Conservation (phyloP, 2,329 filamentous ascomycete genomes). For the Monosporascus sp. region DNA sequence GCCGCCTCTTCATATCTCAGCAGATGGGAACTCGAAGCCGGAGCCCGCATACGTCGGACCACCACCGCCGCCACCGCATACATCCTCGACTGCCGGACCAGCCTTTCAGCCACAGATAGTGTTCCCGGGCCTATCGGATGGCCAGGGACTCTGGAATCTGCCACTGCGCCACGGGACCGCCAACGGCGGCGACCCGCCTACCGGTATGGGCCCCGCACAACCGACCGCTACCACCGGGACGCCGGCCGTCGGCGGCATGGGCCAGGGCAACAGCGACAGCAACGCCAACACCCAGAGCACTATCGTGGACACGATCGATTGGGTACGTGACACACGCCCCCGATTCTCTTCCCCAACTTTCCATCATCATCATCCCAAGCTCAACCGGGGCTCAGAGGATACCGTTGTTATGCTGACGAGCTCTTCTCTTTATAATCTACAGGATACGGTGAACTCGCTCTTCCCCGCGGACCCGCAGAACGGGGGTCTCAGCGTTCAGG, state of each 20-base stretch:
- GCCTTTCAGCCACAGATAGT: constrained; percentile 24
- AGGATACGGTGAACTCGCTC: constrained; percentile 33
- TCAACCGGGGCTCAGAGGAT: too few species aligned
- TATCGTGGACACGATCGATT: constrained; percentile 55
- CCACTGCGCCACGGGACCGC: constrained; percentile 36
- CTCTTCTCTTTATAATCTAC: background rate
- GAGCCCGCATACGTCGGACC: constrained; percentile 5
- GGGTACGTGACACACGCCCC: constrained; percentile 43
- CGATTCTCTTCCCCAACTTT: background rate
- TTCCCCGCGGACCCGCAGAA: constrained; percentile 35
- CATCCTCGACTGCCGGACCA: background rate
- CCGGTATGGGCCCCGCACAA: constrained; percentile 14
- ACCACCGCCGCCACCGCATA: background rate
- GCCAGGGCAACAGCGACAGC: background rate
- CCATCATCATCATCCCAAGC: background rate
- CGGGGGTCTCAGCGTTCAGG: constrained; percentile 32
- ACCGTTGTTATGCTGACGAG: too few species aligned
- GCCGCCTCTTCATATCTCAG: background rate
- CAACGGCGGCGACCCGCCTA: constrained; percentile 37
- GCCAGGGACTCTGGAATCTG: constrained; percentile 41
- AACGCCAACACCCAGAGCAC: constrained; percentile 17
- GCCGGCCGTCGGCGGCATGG: background rate
- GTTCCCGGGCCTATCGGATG: constrained; percentile 43
- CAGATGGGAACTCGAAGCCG: background rate
- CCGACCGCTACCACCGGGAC: constrained; percentile 4